Evolutionary conservation across 495 filamentous ascomycete species (phyloP).

Genomic region (Podospora appendiculata): DNA sequence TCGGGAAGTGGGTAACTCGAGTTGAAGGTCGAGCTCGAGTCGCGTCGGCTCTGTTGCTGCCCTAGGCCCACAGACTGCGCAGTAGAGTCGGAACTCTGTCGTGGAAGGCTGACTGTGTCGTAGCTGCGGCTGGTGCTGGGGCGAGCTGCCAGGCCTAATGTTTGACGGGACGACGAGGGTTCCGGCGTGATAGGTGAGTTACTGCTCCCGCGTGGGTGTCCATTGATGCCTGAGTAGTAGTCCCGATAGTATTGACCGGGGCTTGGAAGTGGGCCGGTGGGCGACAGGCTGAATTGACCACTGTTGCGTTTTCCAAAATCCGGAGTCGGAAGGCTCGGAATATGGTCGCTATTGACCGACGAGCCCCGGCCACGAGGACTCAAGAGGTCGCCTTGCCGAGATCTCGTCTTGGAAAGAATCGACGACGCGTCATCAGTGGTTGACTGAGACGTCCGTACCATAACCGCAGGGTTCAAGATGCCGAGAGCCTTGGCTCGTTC

Average conservation of each 20-base stretch:
- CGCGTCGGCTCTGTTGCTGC: constrained; percentile 23
- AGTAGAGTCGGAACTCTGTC: constrained; percentile 36
- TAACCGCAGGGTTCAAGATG: constrained; percentile 39
- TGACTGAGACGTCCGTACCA: constrained; percentile 36
- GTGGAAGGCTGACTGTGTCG: constrained; percentile 34
- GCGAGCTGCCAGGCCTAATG: constrained; percentile 23
- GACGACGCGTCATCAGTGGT: constrained; percentile 35
- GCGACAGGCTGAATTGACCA: constrained; percentile 47
- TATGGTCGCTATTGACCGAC: constrained; percentile 57
- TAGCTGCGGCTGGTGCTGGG: constrained; percentile 46
- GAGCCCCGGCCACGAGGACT: constrained; percentile 41
- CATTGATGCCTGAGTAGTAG: constrained; percentile 35
- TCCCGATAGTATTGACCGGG: constrained; percentile 44
- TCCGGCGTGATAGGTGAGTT: constrained; percentile 37
- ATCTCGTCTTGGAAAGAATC: constrained; percentile 28
- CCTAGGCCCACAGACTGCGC: constrained; percentile 15
- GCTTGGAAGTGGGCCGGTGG: constrained; percentile 36
- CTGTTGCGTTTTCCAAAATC: constrained; percentile 50
- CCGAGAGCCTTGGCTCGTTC: constrained; percentile 40
- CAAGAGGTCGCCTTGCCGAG: constrained; percentile 29
- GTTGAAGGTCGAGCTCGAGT: constrained; percentile 40
- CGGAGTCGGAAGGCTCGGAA: constrained; percentile 51
- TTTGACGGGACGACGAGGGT: constrained; percentile 23
- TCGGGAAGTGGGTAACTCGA: constrained; percentile 29
- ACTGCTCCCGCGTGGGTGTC: constrained; percentile 27